Conservation (phyloP, 1,284 basidiomycete species). For the Coniophora puteana region DNA sequence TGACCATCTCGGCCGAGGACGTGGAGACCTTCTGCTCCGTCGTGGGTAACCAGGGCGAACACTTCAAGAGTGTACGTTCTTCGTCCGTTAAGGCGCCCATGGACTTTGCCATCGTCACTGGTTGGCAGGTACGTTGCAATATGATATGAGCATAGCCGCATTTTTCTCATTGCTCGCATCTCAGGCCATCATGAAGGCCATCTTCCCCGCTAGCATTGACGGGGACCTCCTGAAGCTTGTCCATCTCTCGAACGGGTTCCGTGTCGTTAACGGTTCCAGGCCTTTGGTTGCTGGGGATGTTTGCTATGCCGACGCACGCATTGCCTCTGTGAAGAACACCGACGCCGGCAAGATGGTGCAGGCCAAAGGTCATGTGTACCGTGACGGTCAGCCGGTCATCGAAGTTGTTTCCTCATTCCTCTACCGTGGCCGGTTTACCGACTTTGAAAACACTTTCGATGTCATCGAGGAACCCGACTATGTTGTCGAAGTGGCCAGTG, state of each 20-base stretch:
- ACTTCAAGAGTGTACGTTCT: constrained; percentile 78
- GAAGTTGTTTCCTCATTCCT: constrained; percentile 96
- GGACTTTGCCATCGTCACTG: constrained; percentile 98
- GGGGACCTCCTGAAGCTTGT: constrained; percentile 95
- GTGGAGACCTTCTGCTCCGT: constrained; percentile 92
- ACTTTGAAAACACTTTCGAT: constrained; percentile 96
- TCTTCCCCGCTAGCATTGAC: constrained; percentile 90
- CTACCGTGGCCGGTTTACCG: constrained; percentile 91
- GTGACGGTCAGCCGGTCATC: constrained; percentile 77
- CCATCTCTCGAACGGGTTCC: constrained; percentile 96
- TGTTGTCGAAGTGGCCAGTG: constrained; percentile 70
- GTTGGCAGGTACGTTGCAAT: constrained; percentile 78
- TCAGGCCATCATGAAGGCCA: constrained; percentile 94
- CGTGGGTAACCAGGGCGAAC: constrained; percentile 89
- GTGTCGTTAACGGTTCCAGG: constrained; percentile 74
- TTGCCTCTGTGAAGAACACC: constrained; percentile 87
- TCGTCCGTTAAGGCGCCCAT: constrained; percentile 83
- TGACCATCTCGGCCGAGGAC: constrained; percentile 70
- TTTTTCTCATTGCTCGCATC: constrained; percentile 10
- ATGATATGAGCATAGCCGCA: neutral
- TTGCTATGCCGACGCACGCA: constrained; percentile 87
- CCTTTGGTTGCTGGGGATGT: constrained; percentile 85
- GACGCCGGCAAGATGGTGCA: constrained; percentile 93
- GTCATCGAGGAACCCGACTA: constrained; percentile 88
- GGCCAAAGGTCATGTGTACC: constrained; percentile 84